Conservation (phyloP, 805 yeast genomes). For the Wickerhamomyces queroliae region DNA sequence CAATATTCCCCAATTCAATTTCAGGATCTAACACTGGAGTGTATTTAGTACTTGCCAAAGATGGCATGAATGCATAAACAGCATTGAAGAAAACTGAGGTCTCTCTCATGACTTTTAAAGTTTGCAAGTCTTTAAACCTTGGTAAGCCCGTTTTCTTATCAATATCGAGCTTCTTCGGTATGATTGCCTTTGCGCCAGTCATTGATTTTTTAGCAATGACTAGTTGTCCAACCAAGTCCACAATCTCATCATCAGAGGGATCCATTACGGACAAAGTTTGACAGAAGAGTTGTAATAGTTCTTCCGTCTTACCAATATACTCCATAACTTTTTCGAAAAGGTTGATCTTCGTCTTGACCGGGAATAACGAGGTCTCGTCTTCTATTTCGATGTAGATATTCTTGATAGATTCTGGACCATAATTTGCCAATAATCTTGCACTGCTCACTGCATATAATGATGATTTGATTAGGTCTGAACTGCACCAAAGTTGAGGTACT, state of each 20-base stretch:
- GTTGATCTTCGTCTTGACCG: conserved; percentile 4
- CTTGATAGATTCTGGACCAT: conserved; percentile 9
- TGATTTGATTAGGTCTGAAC: conserved; percentile 10
- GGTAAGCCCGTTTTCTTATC: background rate
- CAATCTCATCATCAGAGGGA: background rate
- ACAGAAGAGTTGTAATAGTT: background rate
- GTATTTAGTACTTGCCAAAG: background rate
- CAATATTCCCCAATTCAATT: background rate
- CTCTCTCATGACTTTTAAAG: background rate
- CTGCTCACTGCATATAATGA: conserved; percentile 16
- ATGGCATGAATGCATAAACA: background rate
- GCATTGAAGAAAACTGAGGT: background rate
- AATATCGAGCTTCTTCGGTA: background rate
- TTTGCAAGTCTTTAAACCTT: background rate
- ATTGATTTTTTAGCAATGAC: conserved; percentile 12
- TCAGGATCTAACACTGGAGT: background rate
- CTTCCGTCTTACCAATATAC: conserved; percentile 1
- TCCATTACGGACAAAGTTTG: background rate
- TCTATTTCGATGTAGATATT: conserved; percentile 12
- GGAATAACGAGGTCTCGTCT: conserved; percentile 6
- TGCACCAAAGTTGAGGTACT: conserved; percentile 14
- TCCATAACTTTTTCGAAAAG: conserved; percentile 12
- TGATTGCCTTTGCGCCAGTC: conserved; percentile 3
- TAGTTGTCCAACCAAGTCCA: conserved; percentile 10
- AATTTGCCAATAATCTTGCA: conserved; percentile 15